Base-by-base conservation (phyloP, 106 monocot species). In the Allium fistulosum region DNA sequence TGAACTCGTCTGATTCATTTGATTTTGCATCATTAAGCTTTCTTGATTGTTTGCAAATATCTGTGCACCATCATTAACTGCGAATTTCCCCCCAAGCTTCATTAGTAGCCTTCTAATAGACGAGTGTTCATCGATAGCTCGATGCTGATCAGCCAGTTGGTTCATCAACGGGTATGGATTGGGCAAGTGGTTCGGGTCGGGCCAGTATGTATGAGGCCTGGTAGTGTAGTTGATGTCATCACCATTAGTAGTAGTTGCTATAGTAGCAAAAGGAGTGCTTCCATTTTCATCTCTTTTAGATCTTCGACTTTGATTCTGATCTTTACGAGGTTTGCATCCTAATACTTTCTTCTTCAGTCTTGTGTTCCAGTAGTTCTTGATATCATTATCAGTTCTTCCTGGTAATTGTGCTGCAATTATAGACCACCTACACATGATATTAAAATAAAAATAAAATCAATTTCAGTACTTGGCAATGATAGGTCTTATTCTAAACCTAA, bases 351-450 rank as follows among this genome's bases (percentile, higher is more conserved):
- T 92, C 88, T 88, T 92, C 59, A 92, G 73, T 65, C 82, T 84
- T 4, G 91, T 91, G 87, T 91, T 91, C 91, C 91, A 91, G 69
- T 91, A 87, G 65, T 91, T 91, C 84, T 91, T 91, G 62, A 91
- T 84, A 52, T 91, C 91, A 55, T 91, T 91, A 57, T 91, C 91
- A 1, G 91, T 91, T 49, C 91, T 74, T 14, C 91, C 91, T 1
- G 91, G 91, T 71, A 91, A 71, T 55, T 92, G 91, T 12, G 87
- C 84, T 0, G 91, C 91, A 13, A 92, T 92, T 55, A 92, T 85
- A 46, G 91, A 92, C 92, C 92, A 92, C 85, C 92, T 92, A 61
- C 69, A n/a, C 16, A 51, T n/a, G 37, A 5, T 37, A 37, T 37
- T 37, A 37, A 62, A 17, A 17, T 15, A n/a, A 68, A 14, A 61